These are phyloP conservation scores for Daedalea quercina DNA, from an alignment of 768 basidiomycete species.

Conservation along the genomic window DNA sequence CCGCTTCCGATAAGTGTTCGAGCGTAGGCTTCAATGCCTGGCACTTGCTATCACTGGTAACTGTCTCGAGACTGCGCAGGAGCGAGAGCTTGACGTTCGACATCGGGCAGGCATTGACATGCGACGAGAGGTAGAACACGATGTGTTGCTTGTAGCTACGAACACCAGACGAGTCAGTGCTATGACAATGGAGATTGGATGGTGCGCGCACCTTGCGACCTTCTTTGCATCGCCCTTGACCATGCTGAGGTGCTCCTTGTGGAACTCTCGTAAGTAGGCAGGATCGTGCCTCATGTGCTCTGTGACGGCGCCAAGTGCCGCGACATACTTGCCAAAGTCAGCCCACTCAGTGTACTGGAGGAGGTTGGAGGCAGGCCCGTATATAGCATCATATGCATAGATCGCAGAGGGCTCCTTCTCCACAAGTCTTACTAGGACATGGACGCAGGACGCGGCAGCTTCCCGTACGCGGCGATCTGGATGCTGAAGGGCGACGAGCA, in stretches of 20 bases:
- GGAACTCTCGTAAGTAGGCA: constrained; percentile 50
- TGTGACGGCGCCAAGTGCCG: constrained; percentile 38
- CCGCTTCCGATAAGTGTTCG: constrained; percentile 26
- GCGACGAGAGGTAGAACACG: constrained; percentile 75
- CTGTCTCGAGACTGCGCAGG: constrained; percentile 38
- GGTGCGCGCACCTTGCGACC: constrained; percentile 38
- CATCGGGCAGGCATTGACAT: constrained; percentile 53
- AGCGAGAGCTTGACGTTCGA: constrained; percentile 45
- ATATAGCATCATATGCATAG: constrained; percentile 70
- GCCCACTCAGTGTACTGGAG: constrained; percentile 66
- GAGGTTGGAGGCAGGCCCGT: constrained; percentile 53
- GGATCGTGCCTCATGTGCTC: constrained; percentile 58
- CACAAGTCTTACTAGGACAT: constrained; percentile 34
- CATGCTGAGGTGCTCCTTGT: constrained; percentile 46
- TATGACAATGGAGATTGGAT: neutral
- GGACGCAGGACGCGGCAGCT: constrained; percentile 52
- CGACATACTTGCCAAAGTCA: constrained; percentile 55
- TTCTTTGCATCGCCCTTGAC: constrained; percentile 50
- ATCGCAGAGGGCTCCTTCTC: constrained; percentile 39
- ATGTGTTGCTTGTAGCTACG: constrained; percentile 64
- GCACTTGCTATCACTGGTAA: constrained; percentile 44
- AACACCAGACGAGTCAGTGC: neutral
- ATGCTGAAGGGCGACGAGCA: constrained; percentile 57
- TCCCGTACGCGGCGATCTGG: constrained; percentile 34
- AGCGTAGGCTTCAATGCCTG: constrained; percentile 56